Evolutionary conservation across 495 filamentous ascomycete species (phyloP).

Genomic region (Amphirosellinia nigrospora): DNA sequence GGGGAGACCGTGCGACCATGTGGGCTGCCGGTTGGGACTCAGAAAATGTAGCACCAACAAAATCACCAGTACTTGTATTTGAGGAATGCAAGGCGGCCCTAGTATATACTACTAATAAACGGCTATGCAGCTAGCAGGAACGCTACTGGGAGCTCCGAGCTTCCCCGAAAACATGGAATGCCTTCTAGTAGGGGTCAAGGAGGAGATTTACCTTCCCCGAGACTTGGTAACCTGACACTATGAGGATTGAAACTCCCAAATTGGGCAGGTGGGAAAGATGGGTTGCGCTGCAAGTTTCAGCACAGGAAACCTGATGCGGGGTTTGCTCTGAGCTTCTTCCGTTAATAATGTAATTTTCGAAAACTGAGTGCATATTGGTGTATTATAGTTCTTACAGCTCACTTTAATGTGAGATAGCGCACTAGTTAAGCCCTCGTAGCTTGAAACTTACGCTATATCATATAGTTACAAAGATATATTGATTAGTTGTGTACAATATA

Average conservation of each 20-base stretch:
- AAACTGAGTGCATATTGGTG: too few species aligned
- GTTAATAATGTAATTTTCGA: too few species aligned
- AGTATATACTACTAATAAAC: not conserved
- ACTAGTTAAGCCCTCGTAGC: too few species aligned
- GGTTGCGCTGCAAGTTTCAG: not conserved
- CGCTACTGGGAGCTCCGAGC: not conserved
- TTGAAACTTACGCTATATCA: too few species aligned
- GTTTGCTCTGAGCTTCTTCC: too few species aligned
- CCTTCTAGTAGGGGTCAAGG: not conserved
- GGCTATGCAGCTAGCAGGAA: not conserved
- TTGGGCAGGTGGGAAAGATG: too few species aligned
- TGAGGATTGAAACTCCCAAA: not conserved
- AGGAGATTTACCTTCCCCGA: not conserved
- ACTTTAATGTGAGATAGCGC: too few species aligned
- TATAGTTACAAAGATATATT: too few species aligned
- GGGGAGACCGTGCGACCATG: not conserved
- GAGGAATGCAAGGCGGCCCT: not conserved
- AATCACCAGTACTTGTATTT: not conserved
- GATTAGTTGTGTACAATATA: too few species aligned
- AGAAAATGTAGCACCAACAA: not conserved
- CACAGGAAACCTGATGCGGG: not conserved
- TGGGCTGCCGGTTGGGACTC: not conserved
- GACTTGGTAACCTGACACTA: not conserved
- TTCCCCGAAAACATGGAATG: not conserved
- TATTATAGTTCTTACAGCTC: too few species aligned